These are phyloP conservation scores for Coniochaeta pulveracea DNA, from an alignment of 2,329 filamentous ascomycete species.

Conservation along the genomic window DNA sequence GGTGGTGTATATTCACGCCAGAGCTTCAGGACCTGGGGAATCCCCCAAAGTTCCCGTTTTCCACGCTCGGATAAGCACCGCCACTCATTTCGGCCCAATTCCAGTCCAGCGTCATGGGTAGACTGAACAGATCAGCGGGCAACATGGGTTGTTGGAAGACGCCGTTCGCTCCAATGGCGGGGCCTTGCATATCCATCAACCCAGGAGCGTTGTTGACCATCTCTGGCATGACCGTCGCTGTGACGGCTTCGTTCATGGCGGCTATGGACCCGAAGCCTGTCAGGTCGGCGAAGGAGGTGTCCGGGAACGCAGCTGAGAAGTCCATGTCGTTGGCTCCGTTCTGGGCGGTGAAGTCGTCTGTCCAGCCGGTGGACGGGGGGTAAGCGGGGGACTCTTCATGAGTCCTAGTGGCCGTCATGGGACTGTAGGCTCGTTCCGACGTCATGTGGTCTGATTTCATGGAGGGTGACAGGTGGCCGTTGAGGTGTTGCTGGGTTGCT, in stretches of 20 bases:
- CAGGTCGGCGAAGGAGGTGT: slow-evolving; percentile 30
- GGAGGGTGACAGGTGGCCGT: slow-evolving; percentile 18
- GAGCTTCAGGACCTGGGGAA: slow-evolving; percentile 1
- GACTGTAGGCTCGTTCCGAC: slow-evolving; percentile 21
- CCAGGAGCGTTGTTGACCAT: slow-evolving; percentile 9
- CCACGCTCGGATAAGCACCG: slow-evolving; percentile 51
- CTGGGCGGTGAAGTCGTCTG: slow-evolving; percentile 29
- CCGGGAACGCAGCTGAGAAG: slow-evolving; percentile 20
- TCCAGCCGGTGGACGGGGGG: slow-evolving; percentile 30
- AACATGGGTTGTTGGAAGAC: slow-evolving; percentile 75
- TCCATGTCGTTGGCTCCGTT: slow-evolving; percentile 18
- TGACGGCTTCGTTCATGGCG: slow-evolving; percentile 7
- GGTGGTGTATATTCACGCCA: not conserved
- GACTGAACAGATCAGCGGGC: slow-evolving; percentile 86
- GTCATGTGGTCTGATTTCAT: slow-evolving; percentile 13
- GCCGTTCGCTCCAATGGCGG: slow-evolving; percentile 17
- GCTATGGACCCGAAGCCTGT: slow-evolving; percentile 27
- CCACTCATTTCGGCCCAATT: slow-evolving; percentile 60
- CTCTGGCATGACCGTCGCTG: too few relatives aligned
- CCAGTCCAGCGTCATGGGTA: slow-evolving; percentile 96
- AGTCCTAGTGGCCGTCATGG: slow-evolving; percentile 25
- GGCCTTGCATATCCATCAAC: slow-evolving; percentile 21
- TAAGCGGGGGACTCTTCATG: slow-evolving; percentile 32
- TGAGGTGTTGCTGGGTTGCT: slow-evolving; percentile 10
- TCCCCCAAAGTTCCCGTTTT: slow-evolving; percentile 43